Evolutionary conservation across 2,329 filamentous ascomycete species (phyloP).

Genomic region (Colletotrichum sp.): DNA sequence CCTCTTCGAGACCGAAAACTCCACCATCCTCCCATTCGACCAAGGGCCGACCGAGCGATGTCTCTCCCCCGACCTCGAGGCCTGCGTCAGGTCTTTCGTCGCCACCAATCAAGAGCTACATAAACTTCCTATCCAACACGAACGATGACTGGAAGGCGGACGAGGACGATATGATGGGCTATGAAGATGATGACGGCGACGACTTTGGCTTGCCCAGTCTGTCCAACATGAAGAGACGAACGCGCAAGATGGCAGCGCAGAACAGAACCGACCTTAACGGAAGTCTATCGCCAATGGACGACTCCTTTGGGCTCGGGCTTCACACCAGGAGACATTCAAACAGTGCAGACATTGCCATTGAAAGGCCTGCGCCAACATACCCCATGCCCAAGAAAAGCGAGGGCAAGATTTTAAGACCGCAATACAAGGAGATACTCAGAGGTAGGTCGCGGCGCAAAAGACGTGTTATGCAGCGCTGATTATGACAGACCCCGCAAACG

Average conservation of each 20-base stretch:
- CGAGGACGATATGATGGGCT: constrained; percentile 76
- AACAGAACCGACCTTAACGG: constrained; percentile 34
- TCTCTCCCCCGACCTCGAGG: constrained; percentile 59
- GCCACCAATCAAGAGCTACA: constrained; percentile 76
- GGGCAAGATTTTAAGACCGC: constrained; percentile 93
- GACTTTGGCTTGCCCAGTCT: constrained; percentile 95
- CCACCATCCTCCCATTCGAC: constrained; percentile 68
- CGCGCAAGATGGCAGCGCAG: constrained; percentile 55
- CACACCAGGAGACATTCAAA: constrained; percentile 71
- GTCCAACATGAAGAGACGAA: constrained; percentile 85
- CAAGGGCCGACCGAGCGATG: constrained; percentile 58
- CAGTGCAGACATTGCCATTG: constrained; percentile 93
- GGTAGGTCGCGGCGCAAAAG: constrained; percentile 42
- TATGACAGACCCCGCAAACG: constrained; percentile 78
- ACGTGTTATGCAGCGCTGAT: constrained; percentile 17
- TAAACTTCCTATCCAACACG: constrained; percentile 80
- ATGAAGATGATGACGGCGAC: constrained; percentile 86
- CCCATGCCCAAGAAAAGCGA: constrained; percentile 88
- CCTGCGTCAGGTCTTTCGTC: constrained; percentile 59
- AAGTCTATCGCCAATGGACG: constrained; percentile 39
- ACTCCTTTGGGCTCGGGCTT: constrained; percentile 38
- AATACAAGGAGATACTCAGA: constrained; percentile 95
- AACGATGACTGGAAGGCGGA: constrained; percentile 83
- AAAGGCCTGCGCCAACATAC: constrained; percentile 82
- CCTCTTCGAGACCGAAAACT: constrained; percentile 73